Conservation (phyloP, 768 basidiomycete genomes). For the Mycena chlorophos region DNA sequence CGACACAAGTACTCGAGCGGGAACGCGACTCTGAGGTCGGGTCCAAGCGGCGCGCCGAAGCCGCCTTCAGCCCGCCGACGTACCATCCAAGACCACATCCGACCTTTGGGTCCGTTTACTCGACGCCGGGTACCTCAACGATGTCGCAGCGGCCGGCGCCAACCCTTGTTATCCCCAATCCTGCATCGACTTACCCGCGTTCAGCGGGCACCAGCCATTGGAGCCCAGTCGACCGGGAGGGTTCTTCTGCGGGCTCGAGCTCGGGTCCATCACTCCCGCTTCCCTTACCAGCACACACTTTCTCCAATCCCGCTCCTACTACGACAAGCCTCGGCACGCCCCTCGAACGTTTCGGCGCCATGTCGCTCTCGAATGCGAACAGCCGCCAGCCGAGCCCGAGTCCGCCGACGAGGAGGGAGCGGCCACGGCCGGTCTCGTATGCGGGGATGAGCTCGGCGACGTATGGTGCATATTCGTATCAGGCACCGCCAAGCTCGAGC, state of each 20-base stretch:
- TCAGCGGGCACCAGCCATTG: background rate
- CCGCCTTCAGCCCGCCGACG: conserved; percentile 18
- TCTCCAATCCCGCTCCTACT: background rate
- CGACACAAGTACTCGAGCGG: background rate
- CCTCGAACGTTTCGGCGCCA: conserved; percentile 18
- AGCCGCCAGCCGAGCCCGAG: background rate
- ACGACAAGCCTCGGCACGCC: conserved; percentile 4
- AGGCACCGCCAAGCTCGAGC: background rate
- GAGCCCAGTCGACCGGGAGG: background rate
- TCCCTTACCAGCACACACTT: background rate
- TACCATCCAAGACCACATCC: conserved; percentile 11
- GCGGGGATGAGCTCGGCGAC: conserved; percentile 2
- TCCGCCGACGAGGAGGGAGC: background rate
- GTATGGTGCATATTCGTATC: background rate
- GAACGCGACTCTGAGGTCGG: conserved; percentile 3
- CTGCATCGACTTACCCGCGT: background rate
- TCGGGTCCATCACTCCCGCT: background rate
- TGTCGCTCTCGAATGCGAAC: conserved; percentile 7
- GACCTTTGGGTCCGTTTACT: background rate
- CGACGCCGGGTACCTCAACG: background rate
- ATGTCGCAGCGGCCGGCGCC: conserved; percentile 7
- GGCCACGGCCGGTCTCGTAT: conserved; percentile 13
- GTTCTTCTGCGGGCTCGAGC: background rate
- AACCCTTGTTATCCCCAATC: conserved; percentile 16
- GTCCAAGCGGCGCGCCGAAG: conserved; percentile 14